phyloP scores from a whole-genome alignment of 108 stramenopile species.

The Licmophora abbreviata region DNA sequence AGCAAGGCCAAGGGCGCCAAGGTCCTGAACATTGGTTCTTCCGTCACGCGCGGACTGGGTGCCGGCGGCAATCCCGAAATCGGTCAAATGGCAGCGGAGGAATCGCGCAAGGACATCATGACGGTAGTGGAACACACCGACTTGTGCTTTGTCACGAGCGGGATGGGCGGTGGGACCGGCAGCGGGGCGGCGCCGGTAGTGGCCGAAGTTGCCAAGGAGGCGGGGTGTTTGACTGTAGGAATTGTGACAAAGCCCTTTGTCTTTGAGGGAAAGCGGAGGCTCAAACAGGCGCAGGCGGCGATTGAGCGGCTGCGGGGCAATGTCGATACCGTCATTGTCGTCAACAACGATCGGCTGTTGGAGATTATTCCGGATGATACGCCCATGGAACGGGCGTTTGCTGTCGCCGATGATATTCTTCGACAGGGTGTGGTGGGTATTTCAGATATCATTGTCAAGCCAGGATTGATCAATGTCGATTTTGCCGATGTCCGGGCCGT shows the following conservation, averaged over 20 bases:
- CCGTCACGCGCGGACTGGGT: conserved; percentile 66
- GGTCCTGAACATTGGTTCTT: conserved; percentile 46
- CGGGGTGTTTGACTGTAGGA: conserved; percentile 57
- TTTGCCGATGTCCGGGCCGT: conserved; percentile 79
- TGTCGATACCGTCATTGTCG: conserved; percentile 78
- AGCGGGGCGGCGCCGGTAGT: conserved; percentile 71
- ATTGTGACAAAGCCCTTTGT: conserved; percentile 79
- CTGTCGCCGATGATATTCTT: conserved; percentile 72
- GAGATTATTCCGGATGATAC: conserved; percentile 67
- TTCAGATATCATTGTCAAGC: conserved; percentile 69
- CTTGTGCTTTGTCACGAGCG: conserved; percentile 67
- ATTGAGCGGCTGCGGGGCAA: conserved; percentile 32
- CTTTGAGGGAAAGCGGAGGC: conserved; percentile 62
- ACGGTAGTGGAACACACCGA: conserved; percentile 46
- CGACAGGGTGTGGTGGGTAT: conserved; percentile 77
- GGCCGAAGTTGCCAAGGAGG: conserved; percentile 62
- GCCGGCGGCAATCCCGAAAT: conserved; percentile 66
- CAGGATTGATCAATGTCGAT: conserved; percentile 75
- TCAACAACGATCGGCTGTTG: conserved; percentile 69
- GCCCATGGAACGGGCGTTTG: conserved; percentile 56
- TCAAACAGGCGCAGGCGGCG: conserved; percentile 48
- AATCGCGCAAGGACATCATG: conserved; percentile 34
- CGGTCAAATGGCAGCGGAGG: conserved; percentile 53
- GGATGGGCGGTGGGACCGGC: conserved; percentile 81
- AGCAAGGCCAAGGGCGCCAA: conserved; percentile 19